Conservation (phyloP, 176 grass and related monocot genomes). For the Oryza coarctata region DNA sequence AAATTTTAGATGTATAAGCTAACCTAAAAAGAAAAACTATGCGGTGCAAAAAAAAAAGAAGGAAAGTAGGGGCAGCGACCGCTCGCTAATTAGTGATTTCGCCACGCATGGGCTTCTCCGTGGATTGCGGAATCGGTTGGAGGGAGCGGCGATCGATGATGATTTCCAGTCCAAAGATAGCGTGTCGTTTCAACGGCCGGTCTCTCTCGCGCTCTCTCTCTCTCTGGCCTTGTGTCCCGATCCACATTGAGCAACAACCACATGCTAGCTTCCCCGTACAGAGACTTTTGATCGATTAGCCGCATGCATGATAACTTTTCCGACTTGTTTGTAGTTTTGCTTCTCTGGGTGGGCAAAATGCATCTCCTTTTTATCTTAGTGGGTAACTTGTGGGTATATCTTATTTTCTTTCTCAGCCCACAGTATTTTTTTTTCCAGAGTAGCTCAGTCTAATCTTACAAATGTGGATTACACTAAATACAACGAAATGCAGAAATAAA, state of each 20-base stretch:
- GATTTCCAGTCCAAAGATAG: not conserved
- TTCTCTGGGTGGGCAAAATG: not conserved
- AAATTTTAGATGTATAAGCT: too few species aligned
- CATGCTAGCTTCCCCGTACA: too few species aligned
- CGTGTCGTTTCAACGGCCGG: not conserved
- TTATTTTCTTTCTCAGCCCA: not conserved
- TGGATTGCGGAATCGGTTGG: not conserved
- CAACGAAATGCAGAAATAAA: too few species aligned
- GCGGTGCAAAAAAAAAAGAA: too few species aligned
- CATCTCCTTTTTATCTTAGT: not conserved
- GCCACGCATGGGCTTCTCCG: not conserved
- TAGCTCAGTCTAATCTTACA: too few species aligned
- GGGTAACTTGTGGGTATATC: not conserved
- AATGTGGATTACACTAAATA: too few species aligned
- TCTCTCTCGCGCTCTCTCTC: too few species aligned
- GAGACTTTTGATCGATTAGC: too few species aligned
- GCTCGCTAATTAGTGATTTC: too few species aligned
- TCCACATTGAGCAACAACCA: not conserved
- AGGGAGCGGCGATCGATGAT: not conserved
- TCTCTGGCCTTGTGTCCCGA: not conserved
- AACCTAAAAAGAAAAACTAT: too few species aligned
- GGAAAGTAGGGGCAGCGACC: too few species aligned
- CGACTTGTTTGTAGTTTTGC: not conserved
- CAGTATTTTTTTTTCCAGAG: too few species aligned
- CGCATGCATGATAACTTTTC: not conserved